Evolutionary conservation across 1,284 basidiomycete species (phyloP).

Genomic region (Ganoderma sinense): DNA sequence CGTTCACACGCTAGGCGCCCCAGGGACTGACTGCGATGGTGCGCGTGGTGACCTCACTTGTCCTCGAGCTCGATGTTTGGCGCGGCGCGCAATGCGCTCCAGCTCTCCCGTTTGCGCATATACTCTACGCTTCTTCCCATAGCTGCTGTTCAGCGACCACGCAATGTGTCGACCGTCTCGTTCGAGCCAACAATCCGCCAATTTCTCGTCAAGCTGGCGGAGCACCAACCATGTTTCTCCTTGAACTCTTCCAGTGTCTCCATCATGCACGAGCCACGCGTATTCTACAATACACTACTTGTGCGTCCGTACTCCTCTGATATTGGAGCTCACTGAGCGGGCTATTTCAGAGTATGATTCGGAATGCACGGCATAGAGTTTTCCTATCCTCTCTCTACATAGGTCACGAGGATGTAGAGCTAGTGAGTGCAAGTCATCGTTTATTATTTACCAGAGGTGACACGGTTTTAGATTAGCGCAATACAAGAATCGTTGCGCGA

Average conservation of each 20-base stretch:
- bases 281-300: conserved; percentile 48
- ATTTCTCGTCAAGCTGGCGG: conserved; percentile 38
- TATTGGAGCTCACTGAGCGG: neutral
- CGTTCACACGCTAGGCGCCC: conserved; percentile 27
- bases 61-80: conserved; percentile 28
- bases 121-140: conserved; percentile 21
- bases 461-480: conserved; percentile 65
- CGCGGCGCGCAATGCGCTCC: conserved; percentile 28
- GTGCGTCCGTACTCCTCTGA: conserved; percentile 37
- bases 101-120: conserved; percentile 23
- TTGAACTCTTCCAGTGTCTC: conserved; percentile 44
- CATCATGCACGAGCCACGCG: conserved; percentile 45
- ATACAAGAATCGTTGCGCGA: conserved; percentile 65
- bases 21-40: neutral
- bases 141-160: conserved; percentile 22
- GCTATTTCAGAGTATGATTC: conserved; percentile 70
- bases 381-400: conserved; percentile 79
- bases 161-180: conserved; percentile 29
- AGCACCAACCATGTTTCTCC: conserved; percentile 48
- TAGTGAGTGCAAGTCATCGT: conserved; percentile 33
- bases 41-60: neutral
- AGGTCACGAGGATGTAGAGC: conserved; percentile 44
- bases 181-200: conserved; percentile 38
- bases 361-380: conserved; percentile 75
- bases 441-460: neutral